Percentiles rank a stretch among this genome's conserved stretches.
Conservation (phyloP, 306 rosid species). For the Macrotyloma uniflorum region DNA sequence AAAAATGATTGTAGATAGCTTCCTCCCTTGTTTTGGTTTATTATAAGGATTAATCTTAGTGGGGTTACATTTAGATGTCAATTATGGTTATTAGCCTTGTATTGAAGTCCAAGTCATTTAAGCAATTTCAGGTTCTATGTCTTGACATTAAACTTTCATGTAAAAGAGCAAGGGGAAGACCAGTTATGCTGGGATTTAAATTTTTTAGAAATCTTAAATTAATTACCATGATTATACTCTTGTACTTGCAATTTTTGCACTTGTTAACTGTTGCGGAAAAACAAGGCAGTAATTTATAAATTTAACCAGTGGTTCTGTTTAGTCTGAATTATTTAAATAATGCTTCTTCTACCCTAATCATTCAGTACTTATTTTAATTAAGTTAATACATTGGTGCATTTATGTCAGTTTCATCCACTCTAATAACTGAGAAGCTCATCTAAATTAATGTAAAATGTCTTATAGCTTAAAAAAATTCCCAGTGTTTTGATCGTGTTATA, state of each 20-base stretch:
- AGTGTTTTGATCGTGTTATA: neutral
- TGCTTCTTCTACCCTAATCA: neutral
- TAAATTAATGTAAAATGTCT: neutral
- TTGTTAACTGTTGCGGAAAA: neutral
- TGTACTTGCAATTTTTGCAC: neutral
- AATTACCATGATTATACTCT: neutral
- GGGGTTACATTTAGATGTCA: conserved; percentile 23
- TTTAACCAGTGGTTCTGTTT: neutral
- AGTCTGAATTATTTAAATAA: neutral
- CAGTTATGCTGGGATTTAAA: neutral
- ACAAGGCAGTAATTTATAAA: neutral
- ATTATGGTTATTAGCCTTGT: neutral
- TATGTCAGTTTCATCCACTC: neutral
- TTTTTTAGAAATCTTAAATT: neutral
- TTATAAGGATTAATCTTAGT: neutral
- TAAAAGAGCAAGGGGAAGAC: neutral
- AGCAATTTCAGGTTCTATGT: neutral
- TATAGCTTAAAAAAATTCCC: neutral
- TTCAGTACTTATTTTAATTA: neutral
- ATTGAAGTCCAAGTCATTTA: neutral
- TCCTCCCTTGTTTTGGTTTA: conserved; percentile 9
- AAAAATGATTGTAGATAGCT: conserved; percentile 31
- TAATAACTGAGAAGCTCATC: neutral
- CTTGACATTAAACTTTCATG: conserved; percentile 3
- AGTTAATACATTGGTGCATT: neutral